Conservation (phyloP, 352 stramenopile species). For the Phytopythium chamaehyphon region DNA sequence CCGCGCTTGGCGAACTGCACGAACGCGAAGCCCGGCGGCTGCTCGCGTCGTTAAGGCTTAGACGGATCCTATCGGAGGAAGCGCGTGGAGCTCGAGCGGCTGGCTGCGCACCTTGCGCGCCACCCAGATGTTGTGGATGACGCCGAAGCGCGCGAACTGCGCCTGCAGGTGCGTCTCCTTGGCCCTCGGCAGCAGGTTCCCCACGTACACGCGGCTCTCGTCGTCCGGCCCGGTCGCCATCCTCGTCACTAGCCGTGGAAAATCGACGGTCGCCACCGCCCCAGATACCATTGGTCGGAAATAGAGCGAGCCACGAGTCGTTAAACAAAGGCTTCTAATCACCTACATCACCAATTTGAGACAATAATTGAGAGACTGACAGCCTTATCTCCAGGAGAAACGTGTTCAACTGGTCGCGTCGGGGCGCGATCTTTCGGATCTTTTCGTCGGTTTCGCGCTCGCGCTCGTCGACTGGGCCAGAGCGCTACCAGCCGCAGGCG, state of each 20-base stretch:
- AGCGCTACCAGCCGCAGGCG: too few relatives aligned
- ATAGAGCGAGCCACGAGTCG: too few relatives aligned
- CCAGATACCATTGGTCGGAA: too few relatives aligned
- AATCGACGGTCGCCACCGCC: too few relatives aligned
- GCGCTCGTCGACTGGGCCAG: too few relatives aligned
- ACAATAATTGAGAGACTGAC: too few relatives aligned
- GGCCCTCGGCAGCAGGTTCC: slow-evolving; percentile 64
- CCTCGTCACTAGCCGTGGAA: not conserved
- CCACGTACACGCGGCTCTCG: slow-evolving; percentile 64
- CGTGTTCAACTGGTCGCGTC: too few relatives aligned
- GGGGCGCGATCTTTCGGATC: not conserved
- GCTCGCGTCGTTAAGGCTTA: slow-evolving; percentile 8
- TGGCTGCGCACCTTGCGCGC: slow-evolving; percentile 46
- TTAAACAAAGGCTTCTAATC: too few relatives aligned
- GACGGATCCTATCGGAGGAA: slow-evolving; percentile 3
- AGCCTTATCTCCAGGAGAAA: too few relatives aligned
- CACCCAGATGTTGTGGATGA: slow-evolving; percentile 72
- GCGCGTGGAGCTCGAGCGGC: too few relatives aligned
- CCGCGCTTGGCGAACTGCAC: slow-evolving; percentile 49
- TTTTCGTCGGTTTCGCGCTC: not conserved
- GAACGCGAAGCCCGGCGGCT: slow-evolving; percentile 83
- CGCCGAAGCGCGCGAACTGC: slow-evolving; percentile 58
- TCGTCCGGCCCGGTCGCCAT: slow-evolving; percentile 17
- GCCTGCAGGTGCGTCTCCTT: slow-evolving; percentile 63
- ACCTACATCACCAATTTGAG: too few relatives aligned